These are phyloP conservation scores for Fragilaria crotonensis DNA, from an alignment of 108 stramenopile species.

Conservation along the genomic window DNA sequence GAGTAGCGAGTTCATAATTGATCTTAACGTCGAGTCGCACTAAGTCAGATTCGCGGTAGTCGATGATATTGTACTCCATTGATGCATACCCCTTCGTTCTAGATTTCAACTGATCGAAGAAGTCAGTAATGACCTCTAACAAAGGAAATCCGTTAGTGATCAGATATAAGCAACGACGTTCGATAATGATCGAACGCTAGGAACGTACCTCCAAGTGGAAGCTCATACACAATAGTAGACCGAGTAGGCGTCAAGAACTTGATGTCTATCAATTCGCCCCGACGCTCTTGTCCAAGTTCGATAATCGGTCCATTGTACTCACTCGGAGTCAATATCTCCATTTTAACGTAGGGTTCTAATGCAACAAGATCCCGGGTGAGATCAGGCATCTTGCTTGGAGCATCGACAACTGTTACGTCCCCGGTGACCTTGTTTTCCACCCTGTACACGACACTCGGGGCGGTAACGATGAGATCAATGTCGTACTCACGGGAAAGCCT, in stretches of 20 bases:
- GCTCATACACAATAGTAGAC: conserved; percentile 83
- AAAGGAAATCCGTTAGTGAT: too few species aligned
- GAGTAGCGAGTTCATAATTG: conserved; percentile 90
- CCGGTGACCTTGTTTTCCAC: conserved; percentile 44
- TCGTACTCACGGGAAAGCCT: conserved; percentile 91
- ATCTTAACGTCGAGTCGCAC: conserved; percentile 95
- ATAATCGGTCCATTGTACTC: conserved; percentile 85
- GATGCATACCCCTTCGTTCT: conserved; percentile 96
- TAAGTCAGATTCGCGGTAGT: conserved; percentile 84
- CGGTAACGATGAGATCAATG: conserved; percentile 95
- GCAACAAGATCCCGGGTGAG: conserved; percentile 54
- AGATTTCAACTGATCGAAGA: conserved; percentile 95
- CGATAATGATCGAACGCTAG: too few species aligned
- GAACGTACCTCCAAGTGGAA: conserved; percentile 27
- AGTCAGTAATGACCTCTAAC: conserved; percentile 95
- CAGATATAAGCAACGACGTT: too few species aligned
- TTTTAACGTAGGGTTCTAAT: conserved; percentile 87
- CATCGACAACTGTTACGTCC: conserved; percentile 62
- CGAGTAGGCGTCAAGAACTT: conserved; percentile 93
- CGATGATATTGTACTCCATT: conserved; percentile 93
- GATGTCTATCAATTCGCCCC: conserved; percentile 84
- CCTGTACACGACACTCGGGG: conserved; percentile 95
- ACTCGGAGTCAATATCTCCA: conserved; percentile 80
- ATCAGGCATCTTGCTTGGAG: conserved; percentile 95
- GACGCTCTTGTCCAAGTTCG: conserved; percentile 83